Base-by-base conservation (phyloP, 805 yeast genomes). In the Ogataea haglerorum region DNA sequence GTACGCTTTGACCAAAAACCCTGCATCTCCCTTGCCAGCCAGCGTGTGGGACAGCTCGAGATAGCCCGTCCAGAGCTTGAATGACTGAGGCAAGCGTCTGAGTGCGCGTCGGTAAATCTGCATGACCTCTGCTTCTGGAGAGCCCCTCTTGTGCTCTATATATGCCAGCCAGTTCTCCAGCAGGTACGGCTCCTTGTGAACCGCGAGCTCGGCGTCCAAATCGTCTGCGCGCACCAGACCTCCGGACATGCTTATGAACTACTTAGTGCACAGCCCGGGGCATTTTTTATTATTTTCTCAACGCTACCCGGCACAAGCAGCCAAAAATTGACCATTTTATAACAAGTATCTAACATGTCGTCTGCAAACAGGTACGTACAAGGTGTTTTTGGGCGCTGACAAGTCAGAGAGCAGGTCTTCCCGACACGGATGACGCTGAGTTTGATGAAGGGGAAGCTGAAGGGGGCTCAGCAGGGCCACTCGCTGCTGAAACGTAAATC, bases 361-460 rank as follows among this genome's bases (percentile, higher is more conserved):
- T 54, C 57, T 15, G 48, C 51, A n/a, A 56, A 56, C 24, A 52
- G 58, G 58, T 53, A 47, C 29, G 57, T 52, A 23, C 22, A 8
- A 6, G 16, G 15, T 12, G 13, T 13, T 17, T 17, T 17, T 13
- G 10, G n/a, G 13, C 13, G 19, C 42, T 38, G 34, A 43, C 34
- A 14, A 16, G 7, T 14, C 12, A 38, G 98, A 73, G 98, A 90
- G 64, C 95, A 87, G 61, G 98, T 90, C 33, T 90, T 90, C 65
- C 96, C 98, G 24, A 90, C 98, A 38, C 90, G 97, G 68, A 90
- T 90, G 97, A 91, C 98, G 45, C 77, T 91, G 53, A 89, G 95
- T 35, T 64, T 86, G 45, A 93, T 93, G 98, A 93, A 93, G 72
- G 77, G 85, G 46, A 93, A 93, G 66, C 78, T 93, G 61, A 91